Evolutionary conservation across 345 rosid genomes (phyloP), one percentile per base, ranked within the genome.

Genomic region (Brassica carinata): DNA sequence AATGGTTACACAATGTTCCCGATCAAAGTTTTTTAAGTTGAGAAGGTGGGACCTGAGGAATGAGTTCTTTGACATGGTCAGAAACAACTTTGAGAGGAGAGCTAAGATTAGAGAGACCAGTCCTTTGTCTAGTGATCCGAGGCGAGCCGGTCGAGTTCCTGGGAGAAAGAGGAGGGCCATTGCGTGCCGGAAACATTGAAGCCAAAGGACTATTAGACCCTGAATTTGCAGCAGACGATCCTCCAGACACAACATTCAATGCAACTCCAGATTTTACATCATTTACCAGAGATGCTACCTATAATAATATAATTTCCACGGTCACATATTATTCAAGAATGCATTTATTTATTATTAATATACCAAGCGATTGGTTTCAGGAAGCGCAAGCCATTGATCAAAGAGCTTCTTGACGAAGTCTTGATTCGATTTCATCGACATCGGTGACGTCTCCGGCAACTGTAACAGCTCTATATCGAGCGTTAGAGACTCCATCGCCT

Each of bases 101-200:
- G 72, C 92, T 92, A 64, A 96, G 86, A 88, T 90, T 88, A 58
- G 98, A 96, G 29, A 85, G 98, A 34, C 97, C 97, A 67, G 80
- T 86, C 83, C 97, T 92, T 77, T 86, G 97, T 78, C 88, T 94
- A 7, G 85, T 80, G 48, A 87, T 85, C 62, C 99, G 97, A 82
- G 99, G 99, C 2, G 97, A 94, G 73, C 98, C 97, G 53, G 95
- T 84, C 2, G 88, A 70, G 80, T 92, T 92, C 72, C 98, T 90
- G 5, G 99, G 99, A 58, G 99, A 96, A 75, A 96, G 97, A 29
- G 99, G 99, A 69, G 99, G 99, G 2, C 97, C 88, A 76, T 94
- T 92, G 34, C 98, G 97, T 75, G 92, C 90, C 40, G 97, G 97
- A 87, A 96, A 96, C 90, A 96, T 87, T 23, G 99, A 86, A 66